These are phyloP conservation scores for Forsythia viridissima DNA, from an alignment of 257 asterid genomes.

Conservation along the genomic window DNA sequence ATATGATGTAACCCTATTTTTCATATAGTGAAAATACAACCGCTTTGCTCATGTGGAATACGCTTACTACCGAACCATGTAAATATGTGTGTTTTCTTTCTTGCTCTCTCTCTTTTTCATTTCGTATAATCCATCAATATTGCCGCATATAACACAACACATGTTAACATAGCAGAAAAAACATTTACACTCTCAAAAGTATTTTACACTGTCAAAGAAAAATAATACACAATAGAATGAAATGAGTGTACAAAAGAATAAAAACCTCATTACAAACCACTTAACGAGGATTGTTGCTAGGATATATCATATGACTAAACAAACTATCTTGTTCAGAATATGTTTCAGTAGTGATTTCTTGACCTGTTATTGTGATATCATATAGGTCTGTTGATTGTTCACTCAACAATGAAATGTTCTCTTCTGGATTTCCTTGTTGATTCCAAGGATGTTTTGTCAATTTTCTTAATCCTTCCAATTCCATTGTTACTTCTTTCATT, in stretches of 20 bases:
- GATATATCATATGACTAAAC: conserved; percentile 14
- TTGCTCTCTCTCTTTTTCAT: too few species aligned
- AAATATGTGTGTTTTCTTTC: too few species aligned
- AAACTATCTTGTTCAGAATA: conserved; percentile 26
- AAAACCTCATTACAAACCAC: neutral
- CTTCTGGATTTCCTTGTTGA: conserved; percentile 21
- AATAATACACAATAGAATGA: neutral
- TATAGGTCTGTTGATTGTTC: conserved; percentile 34
- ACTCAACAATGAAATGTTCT: conserved; percentile 17
- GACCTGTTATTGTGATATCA: conserved; percentile 17
- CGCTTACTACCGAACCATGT: too few species aligned
- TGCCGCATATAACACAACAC: too few species aligned
- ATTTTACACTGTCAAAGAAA: neutral
- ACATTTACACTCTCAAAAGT: neutral
- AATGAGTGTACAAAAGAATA: neutral
- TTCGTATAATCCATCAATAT: too few species aligned
- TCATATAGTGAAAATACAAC: too few species aligned
- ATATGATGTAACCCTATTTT: too few species aligned
- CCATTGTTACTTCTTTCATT: conserved; percentile 54
- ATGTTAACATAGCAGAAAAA: too few species aligned
- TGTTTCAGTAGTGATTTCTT: conserved; percentile 14
- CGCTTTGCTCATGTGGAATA: too few species aligned
- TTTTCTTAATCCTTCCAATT: conserved; percentile 49
- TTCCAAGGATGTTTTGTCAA: conserved; percentile 38
- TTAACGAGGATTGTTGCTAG: conserved; percentile 20